Evolutionary conservation across 306 rosid species (phyloP), one percentile per base, ranked within the genome.

Genomic region (Glycine soja): DNA sequence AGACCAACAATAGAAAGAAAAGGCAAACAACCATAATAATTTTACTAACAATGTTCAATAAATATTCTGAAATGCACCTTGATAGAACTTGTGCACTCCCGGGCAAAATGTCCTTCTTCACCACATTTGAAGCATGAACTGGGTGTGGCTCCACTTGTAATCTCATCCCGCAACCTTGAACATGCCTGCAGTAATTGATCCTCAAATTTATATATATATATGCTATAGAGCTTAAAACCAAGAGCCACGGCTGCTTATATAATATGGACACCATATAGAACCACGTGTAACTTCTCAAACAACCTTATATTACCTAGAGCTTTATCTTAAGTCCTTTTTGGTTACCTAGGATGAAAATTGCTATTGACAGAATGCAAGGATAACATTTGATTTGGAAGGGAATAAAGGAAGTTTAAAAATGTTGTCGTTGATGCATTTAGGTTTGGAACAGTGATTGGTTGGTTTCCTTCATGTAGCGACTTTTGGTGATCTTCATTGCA

Each of bases 51-150:
- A 24, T 11, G 54, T 13, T 6, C 70, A 64, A 64, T 13, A 64
- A 64, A 52, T 13, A 74, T 77, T 67, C 30, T 18, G 53, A 73
- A 38, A 71, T 15, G 83, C 82, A 91, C 95, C 91, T 85, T 87
- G 1, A 79, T 8, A 51, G 81, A 76, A 86, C 72, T 88, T 43
- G 70, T 62, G 86, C 98, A 94, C 76, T 92, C 98, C 67, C 98
- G 90, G 30, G 99, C 98, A 82, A 93, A 87, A 90, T 96, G 99
- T 74, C 99, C 99, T 76, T 47, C 92, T 79, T 90, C 97, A 43
- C 93, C 91, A 70, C 99, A 96, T 82, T 65, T 92, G 74, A 42
- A 93, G 87, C 99, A 96, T 67, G 89, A 84, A 81, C 87, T 90
- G 79, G 87, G 83, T 0, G 90, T 70, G 47, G 80, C 86, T 32